These are phyloP conservation scores for Nakazawaea wyomingensis DNA, from an alignment of 805 yeast genomes.

Conservation along the genomic window DNA sequence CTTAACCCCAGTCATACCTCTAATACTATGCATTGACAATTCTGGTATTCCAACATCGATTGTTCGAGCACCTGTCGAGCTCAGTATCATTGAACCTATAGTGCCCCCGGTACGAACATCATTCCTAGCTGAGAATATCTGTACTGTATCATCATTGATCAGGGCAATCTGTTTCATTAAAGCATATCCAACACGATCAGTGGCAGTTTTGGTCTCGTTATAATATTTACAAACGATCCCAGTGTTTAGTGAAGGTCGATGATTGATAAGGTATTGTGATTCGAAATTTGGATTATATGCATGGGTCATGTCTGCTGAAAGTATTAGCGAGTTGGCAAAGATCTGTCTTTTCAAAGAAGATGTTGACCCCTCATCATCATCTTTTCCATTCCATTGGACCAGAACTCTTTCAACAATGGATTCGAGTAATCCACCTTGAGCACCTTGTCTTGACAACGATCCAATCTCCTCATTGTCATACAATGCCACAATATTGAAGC, in stretches of 20 bases:
- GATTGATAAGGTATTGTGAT: slow-evolving; percentile 62
- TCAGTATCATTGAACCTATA: slow-evolving; percentile 70
- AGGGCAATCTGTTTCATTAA: slow-evolving; percentile 66
- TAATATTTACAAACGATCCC: slow-evolving; percentile 71
- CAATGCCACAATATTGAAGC: slow-evolving; percentile 56
- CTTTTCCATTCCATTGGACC: background rate
- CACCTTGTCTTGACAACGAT: slow-evolving; percentile 74
- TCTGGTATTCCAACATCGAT: slow-evolving; percentile 82
- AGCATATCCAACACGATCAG: slow-evolving; percentile 70
- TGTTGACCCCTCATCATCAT: too few species aligned
- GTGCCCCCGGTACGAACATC: slow-evolving; percentile 85
- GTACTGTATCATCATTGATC: slow-evolving; percentile 57
- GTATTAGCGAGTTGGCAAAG: slow-evolving; percentile 65
- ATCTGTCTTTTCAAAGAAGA: background rate
- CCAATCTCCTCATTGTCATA: slow-evolving; percentile 86
- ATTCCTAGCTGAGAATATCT: slow-evolving; percentile 81
- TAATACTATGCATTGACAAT: slow-evolving; percentile 79
- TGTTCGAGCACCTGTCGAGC: slow-evolving; percentile 67
- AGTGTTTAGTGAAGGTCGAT: slow-evolving; percentile 72
- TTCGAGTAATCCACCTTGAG: slow-evolving; percentile 71
- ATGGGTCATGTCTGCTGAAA: slow-evolving; percentile 84
- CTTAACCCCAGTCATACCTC: slow-evolving; percentile 74
- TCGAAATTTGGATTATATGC: slow-evolving; percentile 74
- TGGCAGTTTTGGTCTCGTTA: slow-evolving; percentile 78
- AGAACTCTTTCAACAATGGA: slow-evolving; percentile 53